Base-by-base conservation (phyloP, 176 grass and related monocot species). In the Miscanthus lutarioriparius region DNA sequence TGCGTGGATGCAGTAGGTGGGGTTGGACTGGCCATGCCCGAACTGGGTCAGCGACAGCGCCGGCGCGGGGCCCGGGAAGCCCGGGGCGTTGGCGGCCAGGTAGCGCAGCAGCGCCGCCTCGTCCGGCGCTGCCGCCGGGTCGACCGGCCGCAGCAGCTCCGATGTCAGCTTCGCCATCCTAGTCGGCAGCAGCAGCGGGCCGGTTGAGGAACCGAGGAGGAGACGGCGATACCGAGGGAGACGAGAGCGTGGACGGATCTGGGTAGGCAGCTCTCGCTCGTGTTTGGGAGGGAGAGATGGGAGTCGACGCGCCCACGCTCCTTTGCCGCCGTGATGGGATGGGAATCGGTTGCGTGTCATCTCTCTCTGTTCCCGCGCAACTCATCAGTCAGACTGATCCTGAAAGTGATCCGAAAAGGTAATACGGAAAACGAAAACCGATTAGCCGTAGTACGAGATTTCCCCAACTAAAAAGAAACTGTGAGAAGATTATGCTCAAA, bases 1-100 rank as follows among this genome's bases (percentile, higher is more conserved):
- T 65, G 74, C 87, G 64, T 91, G 49, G 80, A 98, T n/a, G 66
- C 86, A 96, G 84, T 90, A 96, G 72, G 96, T 98, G 58, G 93
- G 93, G 73, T 98, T 98, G 47, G 96, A 98, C 86, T 96, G 93
- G 83, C 91, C 93, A 53, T 98, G 91, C 45, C 96, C 93, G 58
- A 98, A 95, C 91, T 89, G 91, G 73, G 83, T 81, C 48, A 98
- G 70, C 27, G 45, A 4, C 19, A 98, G 86, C 26, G 78, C 44
- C 9, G 63, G 67, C 23, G 82, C 22, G 5, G 85, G 67, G 13
- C 67, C 43, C 11, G 96, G 96, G 74, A 98, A 98, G 0, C 93
- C 93, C 39, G 38, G 74, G 70, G 95, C 86, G 87, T 98, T 77
- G 22, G 87, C 86, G 2, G 76, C 76, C 47, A 89, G 83, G 83